phyloP scores from a whole-genome alignment of 1,139 yeast species.

The Debaryomyces nepalensis region DNA sequence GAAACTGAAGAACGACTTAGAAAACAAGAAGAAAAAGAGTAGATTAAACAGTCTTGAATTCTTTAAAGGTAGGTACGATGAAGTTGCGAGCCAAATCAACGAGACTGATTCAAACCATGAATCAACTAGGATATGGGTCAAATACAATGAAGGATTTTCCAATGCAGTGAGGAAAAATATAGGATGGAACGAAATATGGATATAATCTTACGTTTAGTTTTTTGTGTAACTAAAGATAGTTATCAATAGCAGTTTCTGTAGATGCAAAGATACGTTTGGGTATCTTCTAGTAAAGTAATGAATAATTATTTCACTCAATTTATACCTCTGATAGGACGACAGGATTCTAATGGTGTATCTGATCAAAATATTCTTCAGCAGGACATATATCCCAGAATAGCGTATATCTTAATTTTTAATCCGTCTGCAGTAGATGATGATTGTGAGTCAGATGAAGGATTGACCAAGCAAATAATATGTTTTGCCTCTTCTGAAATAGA shows the following conservation, averaged over 20 bases:
- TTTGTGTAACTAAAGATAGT: slow-evolving; percentile 6
- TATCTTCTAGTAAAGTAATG: slow-evolving; percentile 18
- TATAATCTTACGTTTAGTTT: slow-evolving; percentile 13
- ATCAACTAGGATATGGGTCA: slow-evolving; percentile 75
- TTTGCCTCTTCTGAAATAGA: slow-evolving; percentile 26
- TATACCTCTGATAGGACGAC: slow-evolving; percentile 19
- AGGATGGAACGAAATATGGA: slow-evolving; percentile 77
- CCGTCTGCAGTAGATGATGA: slow-evolving; percentile 25
- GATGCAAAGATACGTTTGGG: neutral
- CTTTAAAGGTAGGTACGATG: slow-evolving; percentile 46
- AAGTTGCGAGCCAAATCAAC: slow-evolving; percentile 30
- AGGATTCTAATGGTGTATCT: neutral
- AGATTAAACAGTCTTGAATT: slow-evolving; percentile 41
- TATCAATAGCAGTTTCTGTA: neutral
- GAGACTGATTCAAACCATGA: slow-evolving; percentile 20
- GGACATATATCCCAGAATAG: slow-evolving; percentile 12
- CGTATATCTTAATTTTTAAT: slow-evolving; percentile 27
- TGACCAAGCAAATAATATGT: slow-evolving; percentile 35
- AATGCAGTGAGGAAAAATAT: slow-evolving; percentile 90
- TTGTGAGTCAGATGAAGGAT: slow-evolving; percentile 34
- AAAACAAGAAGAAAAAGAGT: slow-evolving; percentile 32
- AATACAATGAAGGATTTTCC: slow-evolving; percentile 90
- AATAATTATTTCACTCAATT: slow-evolving; percentile 26
- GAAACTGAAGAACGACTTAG: slow-evolving; percentile 25
- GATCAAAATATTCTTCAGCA: neutral